These are phyloP conservation scores for Aureobasidium sp. DNA, from an alignment of 2,329 filamentous ascomycete species.

Conservation along the genomic window DNA sequence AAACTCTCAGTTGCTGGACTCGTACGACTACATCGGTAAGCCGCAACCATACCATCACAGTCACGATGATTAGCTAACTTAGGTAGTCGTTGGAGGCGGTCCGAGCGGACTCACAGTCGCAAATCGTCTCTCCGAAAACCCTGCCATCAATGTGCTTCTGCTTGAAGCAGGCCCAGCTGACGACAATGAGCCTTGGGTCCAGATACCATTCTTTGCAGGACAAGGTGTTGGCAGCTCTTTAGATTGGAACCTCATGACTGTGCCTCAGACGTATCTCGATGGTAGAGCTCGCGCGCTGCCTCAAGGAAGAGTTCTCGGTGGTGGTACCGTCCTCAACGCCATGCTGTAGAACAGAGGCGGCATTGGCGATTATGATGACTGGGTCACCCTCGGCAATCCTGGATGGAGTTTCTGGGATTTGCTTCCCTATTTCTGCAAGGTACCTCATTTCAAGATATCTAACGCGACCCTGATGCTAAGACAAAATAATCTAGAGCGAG, in stretches of 20 bases:
- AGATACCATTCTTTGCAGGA: slow-evolving; percentile 23
- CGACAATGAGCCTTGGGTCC: slow-evolving; percentile 16
- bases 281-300: slow-evolving; percentile 17
- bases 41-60: no score
- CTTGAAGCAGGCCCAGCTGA: slow-evolving; percentile 25
- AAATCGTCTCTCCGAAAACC: slow-evolving; percentile 24
- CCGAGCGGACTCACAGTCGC: slow-evolving; percentile 23
- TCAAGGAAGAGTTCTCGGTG: slow-evolving; percentile 26
- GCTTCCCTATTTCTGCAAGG: slow-evolving; percentile 28
- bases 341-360: slow-evolving; percentile 34
- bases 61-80: background rate
- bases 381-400: slow-evolving; percentile 48
- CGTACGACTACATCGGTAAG: slow-evolving; percentile 24
- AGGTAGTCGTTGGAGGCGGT: slow-evolving; percentile 23
- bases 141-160: slow-evolving; percentile 22
- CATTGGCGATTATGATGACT: slow-evolving; percentile 45
- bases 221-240: slow-evolving; percentile 20
- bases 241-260: slow-evolving; percentile 23
- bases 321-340: slow-evolving; percentile 26
- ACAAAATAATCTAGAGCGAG: slow-evolving; percentile 16
- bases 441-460: slow-evolving; percentile 16
- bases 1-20: slow-evolving; percentile 20
- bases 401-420: slow-evolving; percentile 51
- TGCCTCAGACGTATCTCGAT: slow-evolving; percentile 20
- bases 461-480: background rate